These are phyloP conservation scores for Acer yangbiense DNA, from an alignment of 345 rosid species.

Conservation along the genomic window DNA sequence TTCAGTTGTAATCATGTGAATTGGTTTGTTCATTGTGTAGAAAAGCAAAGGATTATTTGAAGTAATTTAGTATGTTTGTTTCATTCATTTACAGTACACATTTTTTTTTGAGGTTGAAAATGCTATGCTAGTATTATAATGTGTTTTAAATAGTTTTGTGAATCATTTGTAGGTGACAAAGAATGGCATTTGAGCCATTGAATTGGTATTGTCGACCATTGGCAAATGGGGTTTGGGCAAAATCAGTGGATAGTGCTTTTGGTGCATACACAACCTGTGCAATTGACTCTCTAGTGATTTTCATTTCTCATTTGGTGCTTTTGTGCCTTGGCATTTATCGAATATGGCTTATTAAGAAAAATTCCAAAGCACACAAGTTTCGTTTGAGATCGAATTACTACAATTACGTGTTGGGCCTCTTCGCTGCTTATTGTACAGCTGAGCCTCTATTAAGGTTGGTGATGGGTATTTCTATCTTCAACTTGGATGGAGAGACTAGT, in stretches of 20 bases:
- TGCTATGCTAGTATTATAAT: neutral
- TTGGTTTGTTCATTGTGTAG: slow-evolving; percentile 6
- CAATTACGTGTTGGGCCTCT: slow-evolving; percentile 53
- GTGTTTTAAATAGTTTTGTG: slow-evolving; percentile 2
- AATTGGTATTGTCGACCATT: slow-evolving; percentile 84
- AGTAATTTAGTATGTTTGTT: neutral
- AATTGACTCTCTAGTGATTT: slow-evolving; percentile 61
- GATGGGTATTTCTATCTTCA: slow-evolving; percentile 63
- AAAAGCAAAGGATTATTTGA: neutral
- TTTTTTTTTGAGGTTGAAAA: neutral
- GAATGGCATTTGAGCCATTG: slow-evolving; percentile 66
- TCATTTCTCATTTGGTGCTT: slow-evolving; percentile 70
- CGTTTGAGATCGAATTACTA: slow-evolving; percentile 65
- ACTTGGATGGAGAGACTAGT: slow-evolving; percentile 52
- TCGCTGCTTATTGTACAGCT: slow-evolving; percentile 65
- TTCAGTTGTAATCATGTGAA: neutral
- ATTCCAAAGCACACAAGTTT: slow-evolving; percentile 59
- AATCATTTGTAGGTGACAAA: slow-evolving; percentile 16
- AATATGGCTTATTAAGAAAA: slow-evolving; percentile 61
- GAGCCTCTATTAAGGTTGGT: slow-evolving; percentile 79
- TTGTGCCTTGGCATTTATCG: slow-evolving; percentile 69
- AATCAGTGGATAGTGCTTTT: slow-evolving; percentile 59
- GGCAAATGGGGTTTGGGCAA: slow-evolving; percentile 64
- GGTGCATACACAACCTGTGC: slow-evolving; percentile 82
- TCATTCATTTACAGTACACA: neutral